phyloP scores from a whole-genome alignment of 2,329 filamentous ascomycete species.

The Raffaelea deltoideospora region DNA sequence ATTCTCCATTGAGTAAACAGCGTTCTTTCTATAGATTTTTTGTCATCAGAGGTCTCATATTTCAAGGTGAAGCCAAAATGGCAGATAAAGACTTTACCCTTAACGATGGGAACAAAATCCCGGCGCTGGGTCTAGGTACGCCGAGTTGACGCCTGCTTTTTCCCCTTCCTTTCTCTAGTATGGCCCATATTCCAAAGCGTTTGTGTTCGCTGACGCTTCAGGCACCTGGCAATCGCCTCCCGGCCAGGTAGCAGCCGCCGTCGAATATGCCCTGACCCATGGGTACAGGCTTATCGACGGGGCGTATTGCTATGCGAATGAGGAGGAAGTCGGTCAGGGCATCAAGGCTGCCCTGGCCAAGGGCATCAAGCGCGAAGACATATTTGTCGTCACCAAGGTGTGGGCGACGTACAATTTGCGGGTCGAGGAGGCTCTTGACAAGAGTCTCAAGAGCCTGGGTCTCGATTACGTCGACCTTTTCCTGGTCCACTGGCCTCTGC shows the following conservation, averaged over 20 bases:
- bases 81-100: constrained; percentile 43
- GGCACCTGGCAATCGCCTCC: constrained; percentile 51
- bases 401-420: constrained; percentile 68
- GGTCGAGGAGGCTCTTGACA: constrained; percentile 53
- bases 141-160: not conserved
- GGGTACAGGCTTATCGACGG: constrained; percentile 52
- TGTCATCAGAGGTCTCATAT: too few relatives aligned
- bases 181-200: too few relatives aligned
- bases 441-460: constrained; percentile 57
- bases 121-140: constrained; percentile 47
- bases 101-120: constrained; percentile 49
- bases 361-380: constrained; percentile 59
- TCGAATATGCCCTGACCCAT: constrained; percentile 39
- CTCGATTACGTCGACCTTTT: constrained; percentile 72
- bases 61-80: too few relatives aligned
- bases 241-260: constrained; percentile 42
- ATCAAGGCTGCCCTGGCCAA: constrained; percentile 56
- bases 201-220: constrained; percentile 15
- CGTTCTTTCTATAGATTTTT: too few relatives aligned
- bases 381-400: constrained; percentile 76
- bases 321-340: constrained; percentile 67
- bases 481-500: constrained; percentile 71
- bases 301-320: constrained; percentile 67
- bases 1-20: too few relatives aligned
- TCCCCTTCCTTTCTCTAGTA: not conserved